These are phyloP conservation scores for Fusarium newnesense DNA, from an alignment of 2,329 filamentous ascomycete genomes.

Conservation along the genomic window DNA sequence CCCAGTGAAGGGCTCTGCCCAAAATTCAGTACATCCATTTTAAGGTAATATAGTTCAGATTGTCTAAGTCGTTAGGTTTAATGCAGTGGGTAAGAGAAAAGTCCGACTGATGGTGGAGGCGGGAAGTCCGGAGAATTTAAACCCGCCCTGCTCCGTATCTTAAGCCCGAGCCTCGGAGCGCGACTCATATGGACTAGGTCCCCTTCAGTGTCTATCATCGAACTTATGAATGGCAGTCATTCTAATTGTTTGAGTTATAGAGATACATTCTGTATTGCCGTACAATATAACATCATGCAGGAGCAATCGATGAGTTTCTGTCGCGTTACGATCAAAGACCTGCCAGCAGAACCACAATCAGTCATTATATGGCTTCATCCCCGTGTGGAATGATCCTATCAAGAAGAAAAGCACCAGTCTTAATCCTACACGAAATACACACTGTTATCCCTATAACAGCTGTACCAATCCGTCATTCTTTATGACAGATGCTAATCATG, in stretches of 20 bases:
- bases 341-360: not conserved
- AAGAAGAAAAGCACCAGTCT: not conserved
- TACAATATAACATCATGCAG: not conserved
- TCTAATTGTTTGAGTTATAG: not conserved
- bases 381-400: not conserved
- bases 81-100: not conserved
- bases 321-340: not conserved
- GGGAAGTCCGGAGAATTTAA: conserved; percentile 10
- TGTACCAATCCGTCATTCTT: not conserved
- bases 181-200: not conserved
- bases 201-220: not conserved
- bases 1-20: not conserved
- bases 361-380: not conserved
- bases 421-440: not conserved
- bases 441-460: not conserved
- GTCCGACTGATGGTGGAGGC: not conserved
- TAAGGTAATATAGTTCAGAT: not conserved
- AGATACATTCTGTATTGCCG: not conserved
- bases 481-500: not conserved
- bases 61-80: not conserved
- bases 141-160: not conserved
- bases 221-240: not conserved
- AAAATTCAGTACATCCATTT: conserved; percentile 2
- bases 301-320: not conserved
- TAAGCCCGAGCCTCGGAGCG: not conserved